Evolutionary conservation across 495 filamentous ascomycete species (phyloP).

Genomic region (Penicillium robsamsonii): DNA sequence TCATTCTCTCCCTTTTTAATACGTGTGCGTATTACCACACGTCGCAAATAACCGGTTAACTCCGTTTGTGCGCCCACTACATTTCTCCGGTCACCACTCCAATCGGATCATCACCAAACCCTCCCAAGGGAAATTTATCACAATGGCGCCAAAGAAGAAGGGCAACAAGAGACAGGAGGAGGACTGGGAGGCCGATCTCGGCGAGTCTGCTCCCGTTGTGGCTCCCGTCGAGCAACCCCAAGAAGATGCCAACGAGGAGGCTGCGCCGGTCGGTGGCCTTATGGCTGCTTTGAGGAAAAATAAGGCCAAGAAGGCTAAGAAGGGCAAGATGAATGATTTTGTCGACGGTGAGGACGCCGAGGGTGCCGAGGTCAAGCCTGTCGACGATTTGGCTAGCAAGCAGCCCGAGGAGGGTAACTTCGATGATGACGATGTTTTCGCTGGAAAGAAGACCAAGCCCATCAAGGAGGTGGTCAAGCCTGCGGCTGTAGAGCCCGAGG

Average conservation of each 20-base stretch:
- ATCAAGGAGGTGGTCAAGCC: constrained; percentile 47
- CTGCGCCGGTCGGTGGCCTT: constrained; percentile 64
- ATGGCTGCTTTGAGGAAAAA: constrained; percentile 88
- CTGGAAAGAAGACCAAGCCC: constrained; percentile 63
- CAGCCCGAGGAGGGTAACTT: constrained; percentile 79
- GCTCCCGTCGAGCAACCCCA: constrained; percentile 46
- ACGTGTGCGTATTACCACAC: constrained; percentile 13
- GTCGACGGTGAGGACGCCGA: constrained; percentile 66
- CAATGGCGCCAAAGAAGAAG: constrained; percentile 94
- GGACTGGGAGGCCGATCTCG: constrained; percentile 96
- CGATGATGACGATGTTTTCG: constrained; percentile 80
- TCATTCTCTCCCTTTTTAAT: constrained; percentile 14
- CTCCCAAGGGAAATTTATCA: constrained; percentile 8
- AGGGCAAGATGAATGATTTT: constrained; percentile 75
- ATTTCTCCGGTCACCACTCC: constrained; percentile 20
- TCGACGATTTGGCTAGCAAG: constrained; percentile 59
- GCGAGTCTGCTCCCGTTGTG: constrained; percentile 62
- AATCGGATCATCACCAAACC: constrained; percentile 16
- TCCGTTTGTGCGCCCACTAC: constrained; percentile 34
- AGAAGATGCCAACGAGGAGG: constrained; percentile 46
- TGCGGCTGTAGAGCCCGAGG: constrained; percentile 48
- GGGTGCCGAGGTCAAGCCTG: neutral
- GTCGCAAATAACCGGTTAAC: constrained; percentile 33
- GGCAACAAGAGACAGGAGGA: constrained; percentile 82
- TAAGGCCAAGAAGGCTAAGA: constrained; percentile 88